These are phyloP conservation scores for Erodium maritimum DNA, from an alignment of 345 rosid genomes.

Conservation along the genomic window DNA sequence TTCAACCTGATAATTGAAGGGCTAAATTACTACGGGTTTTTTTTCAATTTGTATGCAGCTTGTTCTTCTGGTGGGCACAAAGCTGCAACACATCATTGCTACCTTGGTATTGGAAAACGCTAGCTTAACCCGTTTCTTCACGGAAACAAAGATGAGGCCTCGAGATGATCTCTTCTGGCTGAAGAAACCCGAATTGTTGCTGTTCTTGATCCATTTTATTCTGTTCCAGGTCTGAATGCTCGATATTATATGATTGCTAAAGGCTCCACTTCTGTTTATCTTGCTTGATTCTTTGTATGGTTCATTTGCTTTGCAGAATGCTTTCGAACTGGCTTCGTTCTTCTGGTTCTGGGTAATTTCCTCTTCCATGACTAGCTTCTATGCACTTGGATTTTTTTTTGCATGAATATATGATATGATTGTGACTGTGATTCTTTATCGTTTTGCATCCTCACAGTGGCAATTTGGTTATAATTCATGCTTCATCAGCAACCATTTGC, in stretches of 20 bases:
- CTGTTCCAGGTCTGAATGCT: constrained; percentile 63
- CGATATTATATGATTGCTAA: constrained; percentile 3
- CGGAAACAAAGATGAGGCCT: constrained; percentile 50
- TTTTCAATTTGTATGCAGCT: constrained; percentile 27
- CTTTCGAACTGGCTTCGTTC: constrained; percentile 90
- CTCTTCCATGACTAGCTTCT: constrained; percentile 7
- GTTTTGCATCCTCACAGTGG: constrained; percentile 49
- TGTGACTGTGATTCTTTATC: background rate
- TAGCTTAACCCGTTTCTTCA: constrained; percentile 36
- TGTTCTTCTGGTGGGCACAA: constrained; percentile 74
- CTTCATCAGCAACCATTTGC: constrained; percentile 58
- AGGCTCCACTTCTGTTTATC: background rate
- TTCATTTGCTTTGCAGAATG: constrained; percentile 45
- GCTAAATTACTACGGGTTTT: constrained; percentile 2
- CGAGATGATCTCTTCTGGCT: constrained; percentile 97
- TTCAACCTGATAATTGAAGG: too few relatives aligned
- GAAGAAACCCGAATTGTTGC: constrained; percentile 68
- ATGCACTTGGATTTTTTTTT: too few relatives aligned
- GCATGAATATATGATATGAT: background rate
- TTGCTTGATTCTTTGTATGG: background rate
- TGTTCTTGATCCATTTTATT: constrained; percentile 76
- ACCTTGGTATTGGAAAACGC: constrained; percentile 70
- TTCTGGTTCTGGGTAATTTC: constrained; percentile 92
- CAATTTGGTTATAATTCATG: constrained; percentile 91
- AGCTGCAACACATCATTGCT: constrained; percentile 86